Evolutionary conservation across 2,329 filamentous ascomycete genomes (phyloP).

Genomic region (Penicillium decumbens): DNA sequence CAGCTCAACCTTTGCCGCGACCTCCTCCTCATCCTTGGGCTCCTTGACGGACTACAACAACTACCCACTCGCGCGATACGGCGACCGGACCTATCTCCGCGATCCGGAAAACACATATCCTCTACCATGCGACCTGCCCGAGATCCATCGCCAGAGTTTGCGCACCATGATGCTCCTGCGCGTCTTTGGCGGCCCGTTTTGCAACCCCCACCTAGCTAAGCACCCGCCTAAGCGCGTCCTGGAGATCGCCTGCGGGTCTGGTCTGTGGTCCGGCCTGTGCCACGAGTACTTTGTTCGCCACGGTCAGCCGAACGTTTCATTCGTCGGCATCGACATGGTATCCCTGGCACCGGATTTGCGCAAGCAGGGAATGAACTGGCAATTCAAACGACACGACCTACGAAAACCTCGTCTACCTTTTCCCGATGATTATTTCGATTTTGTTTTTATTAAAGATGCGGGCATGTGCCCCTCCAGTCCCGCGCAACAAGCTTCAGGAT

Average conservation of each 20-base stretch:
- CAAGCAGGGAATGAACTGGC: constrained; percentile 77
- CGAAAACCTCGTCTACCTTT: constrained; percentile 73
- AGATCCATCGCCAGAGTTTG: constrained; percentile 81
- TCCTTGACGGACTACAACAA: constrained; percentile 39
- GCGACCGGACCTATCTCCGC: constrained; percentile 78
- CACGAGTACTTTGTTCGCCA: constrained; percentile 69
- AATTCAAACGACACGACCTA: constrained; percentile 82
- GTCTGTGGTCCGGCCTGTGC: constrained; percentile 84
- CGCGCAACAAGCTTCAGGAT: constrained; percentile 50
- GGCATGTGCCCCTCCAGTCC: constrained; percentile 61
- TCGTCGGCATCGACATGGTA: constrained; percentile 77
- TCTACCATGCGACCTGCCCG: constrained; percentile 79
- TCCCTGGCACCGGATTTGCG: constrained; percentile 62
- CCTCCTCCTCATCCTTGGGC: constrained; percentile 35
- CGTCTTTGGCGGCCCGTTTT: constrained; percentile 75
- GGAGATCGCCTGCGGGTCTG: constrained; percentile 82
- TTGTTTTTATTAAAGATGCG: constrained; percentile 83
- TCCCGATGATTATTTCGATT: constrained; percentile 72
- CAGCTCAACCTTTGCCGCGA: constrained; percentile 32
- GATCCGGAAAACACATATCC: constrained; percentile 70
- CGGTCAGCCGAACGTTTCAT: constrained; percentile 66
- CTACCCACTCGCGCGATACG: constrained; percentile 63
- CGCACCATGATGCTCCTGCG: constrained; percentile 76
- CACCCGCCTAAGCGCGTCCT: constrained; percentile 72
- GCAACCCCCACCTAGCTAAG: constrained; percentile 61